Evolutionary conservation across 2,329 filamentous ascomycete species (phyloP).

Genomic region (Lachnellula occidentalis): DNA sequence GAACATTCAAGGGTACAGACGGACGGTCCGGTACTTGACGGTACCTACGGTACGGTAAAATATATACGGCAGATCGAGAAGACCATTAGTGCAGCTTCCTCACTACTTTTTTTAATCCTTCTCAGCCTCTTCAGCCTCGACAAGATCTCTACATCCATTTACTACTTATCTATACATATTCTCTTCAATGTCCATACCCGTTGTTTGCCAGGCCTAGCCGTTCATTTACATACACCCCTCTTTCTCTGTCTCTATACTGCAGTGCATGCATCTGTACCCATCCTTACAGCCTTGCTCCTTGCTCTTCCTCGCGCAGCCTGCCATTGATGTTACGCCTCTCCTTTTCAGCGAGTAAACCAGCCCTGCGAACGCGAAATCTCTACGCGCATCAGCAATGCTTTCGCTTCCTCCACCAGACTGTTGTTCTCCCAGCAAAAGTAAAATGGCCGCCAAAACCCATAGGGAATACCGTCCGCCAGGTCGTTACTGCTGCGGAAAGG

Average conservation of each 20-base stretch:
- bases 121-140: background rate
- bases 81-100: background rate
- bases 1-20: background rate
- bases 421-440: background rate
- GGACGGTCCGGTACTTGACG: background rate
- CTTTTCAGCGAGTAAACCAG: constrained; percentile 7
- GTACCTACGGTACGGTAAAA: background rate
- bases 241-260: background rate
- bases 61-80: background rate
- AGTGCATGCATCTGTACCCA: background rate
- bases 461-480: no score
- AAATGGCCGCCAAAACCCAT: background rate
- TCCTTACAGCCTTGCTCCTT: background rate
- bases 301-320: background rate
- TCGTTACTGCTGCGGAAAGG: no score
- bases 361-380: background rate
- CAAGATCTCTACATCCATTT: background rate
- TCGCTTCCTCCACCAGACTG: background rate
- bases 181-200: background rate
- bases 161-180: background rate
- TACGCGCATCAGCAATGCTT: background rate
- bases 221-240: background rate
- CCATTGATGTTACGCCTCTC: constrained; percentile 23
- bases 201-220: background rate
- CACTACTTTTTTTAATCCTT: background rate